Evolutionary conservation across 2,329 filamentous ascomycete species (phyloP), one percentile per base, ranked within the genome.

Genomic region (Emmonsia crescens): DNA sequence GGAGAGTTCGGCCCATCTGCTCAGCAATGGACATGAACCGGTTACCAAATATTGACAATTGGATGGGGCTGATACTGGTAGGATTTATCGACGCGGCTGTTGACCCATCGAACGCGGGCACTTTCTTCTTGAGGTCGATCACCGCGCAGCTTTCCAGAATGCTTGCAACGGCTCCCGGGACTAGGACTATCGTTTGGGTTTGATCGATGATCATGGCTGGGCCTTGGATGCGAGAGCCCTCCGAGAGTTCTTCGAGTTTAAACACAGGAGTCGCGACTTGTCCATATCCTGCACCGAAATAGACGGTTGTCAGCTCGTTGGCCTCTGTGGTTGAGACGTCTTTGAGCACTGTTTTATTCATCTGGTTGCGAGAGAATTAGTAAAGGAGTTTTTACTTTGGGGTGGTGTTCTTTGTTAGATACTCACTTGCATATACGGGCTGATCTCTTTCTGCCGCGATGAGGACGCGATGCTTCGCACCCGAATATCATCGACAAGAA

Each of bases 401-500:
- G 21, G 16, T n/a, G 14, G 14, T 40, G 5, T 19, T n/a, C 16
- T 31, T 21, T 36, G 9, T 16, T 10, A 12, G n/a, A 31, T 54
- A 54, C 51, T 54, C 51, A 54, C 51, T 71, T 92, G 96, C 0
- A 94, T 88, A 56, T 86, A 78, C 1, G 85, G 83, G 6, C 78
- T 82, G 82, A 71, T 91, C 84, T 62, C 83, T 77, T 73, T 89
- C 87, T 64, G 83, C 72, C 64, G 79, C 76, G 29, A 81, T 75
- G 14, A 83, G 74, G 52, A 85, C 77, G 89, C 91, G 63, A 96
- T 95, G 6, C 90, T 91, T 57, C 93, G 84, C 3, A 93, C 89
- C 57, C 92, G 85, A 3, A 96, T 89, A 71, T 96, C 92, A 64
- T 96, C 92, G 2, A 96, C 83, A 42, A 96, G 89, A 56, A 96